phyloP scores from a whole-genome alignment of 192 early-diverging fungal genomes.

The Podila minutissima region DNA sequence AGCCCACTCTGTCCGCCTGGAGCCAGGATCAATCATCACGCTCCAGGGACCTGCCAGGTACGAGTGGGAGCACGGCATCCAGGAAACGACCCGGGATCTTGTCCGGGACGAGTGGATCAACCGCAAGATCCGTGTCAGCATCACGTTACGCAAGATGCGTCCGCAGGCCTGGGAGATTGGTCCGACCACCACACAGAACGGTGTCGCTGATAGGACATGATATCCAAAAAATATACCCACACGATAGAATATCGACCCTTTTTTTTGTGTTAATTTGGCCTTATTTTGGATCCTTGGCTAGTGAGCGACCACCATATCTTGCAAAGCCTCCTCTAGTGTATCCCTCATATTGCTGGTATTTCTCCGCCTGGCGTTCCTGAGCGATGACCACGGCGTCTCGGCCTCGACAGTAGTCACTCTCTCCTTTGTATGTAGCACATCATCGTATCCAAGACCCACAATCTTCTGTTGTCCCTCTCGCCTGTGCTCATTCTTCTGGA shows the following conservation, averaged over 20 bases:
- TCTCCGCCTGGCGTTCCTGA: too few relatives aligned
- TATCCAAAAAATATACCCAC: background rate
- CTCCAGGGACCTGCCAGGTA: constrained; percentile 55
- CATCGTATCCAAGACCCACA: too few relatives aligned
- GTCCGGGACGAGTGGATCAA: constrained; percentile 28
- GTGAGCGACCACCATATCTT: too few relatives aligned
- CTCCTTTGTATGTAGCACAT: too few relatives aligned
- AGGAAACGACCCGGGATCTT: constrained; percentile 38
- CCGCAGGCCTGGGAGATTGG: constrained; percentile 29
- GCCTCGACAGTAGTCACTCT: too few relatives aligned
- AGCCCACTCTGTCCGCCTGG: constrained; percentile 41
- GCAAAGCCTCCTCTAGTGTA: too few relatives aligned
- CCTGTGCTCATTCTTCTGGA: too few relatives aligned
- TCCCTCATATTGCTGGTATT: too few relatives aligned
- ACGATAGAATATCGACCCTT: background rate
- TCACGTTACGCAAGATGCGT: constrained; percentile 57
- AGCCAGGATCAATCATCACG: constrained; percentile 54
- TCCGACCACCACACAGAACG: background rate
- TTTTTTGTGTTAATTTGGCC: too few relatives aligned
- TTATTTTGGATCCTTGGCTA: too few relatives aligned
- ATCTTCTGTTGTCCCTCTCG: too few relatives aligned
- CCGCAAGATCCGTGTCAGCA: constrained; percentile 56
- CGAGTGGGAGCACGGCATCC: constrained; percentile 62
- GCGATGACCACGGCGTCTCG: too few relatives aligned
- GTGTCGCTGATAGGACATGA: constrained; percentile 20